Evolutionary conservation across 352 stramenopile species (phyloP).

Genomic region (Globisporangium orthogonon): DNA sequence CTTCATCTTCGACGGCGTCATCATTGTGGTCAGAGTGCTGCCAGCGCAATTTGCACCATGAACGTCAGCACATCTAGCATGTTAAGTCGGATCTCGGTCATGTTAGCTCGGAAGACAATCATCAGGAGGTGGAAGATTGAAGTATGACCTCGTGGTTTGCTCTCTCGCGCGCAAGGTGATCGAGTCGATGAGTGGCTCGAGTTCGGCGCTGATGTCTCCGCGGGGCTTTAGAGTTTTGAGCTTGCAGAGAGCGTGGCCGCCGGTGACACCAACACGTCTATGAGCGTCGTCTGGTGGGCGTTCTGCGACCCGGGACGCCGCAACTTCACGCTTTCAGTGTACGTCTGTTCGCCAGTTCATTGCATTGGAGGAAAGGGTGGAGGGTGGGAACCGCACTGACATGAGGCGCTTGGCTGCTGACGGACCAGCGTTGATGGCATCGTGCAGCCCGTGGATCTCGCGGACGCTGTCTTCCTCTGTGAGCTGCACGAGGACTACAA

Average conservation of each 20-base stretch:
- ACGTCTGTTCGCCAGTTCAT: no score
- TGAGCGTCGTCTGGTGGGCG: constrained; percentile 30
- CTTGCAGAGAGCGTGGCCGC: constrained; percentile 15
- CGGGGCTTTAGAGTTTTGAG: constrained; percentile 47
- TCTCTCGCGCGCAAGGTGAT: constrained; percentile 49
- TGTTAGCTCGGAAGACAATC: no score
- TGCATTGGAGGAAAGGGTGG: no score
- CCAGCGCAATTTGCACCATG: no score
- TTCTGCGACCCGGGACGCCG: constrained; percentile 34
- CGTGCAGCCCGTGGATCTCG: constrained; percentile 11
- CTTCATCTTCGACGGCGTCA: no score
- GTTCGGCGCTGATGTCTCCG: constrained; percentile 33
- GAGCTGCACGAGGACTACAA: constrained; percentile 17
- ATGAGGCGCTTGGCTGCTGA: no score
- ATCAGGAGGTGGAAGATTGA: no score
- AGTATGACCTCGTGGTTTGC: constrained; percentile 61
- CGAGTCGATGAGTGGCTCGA: constrained; percentile 64
- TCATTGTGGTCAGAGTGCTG: no score
- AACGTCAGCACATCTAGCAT: no score
- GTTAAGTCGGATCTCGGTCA: no score
- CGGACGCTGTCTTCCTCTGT: constrained; percentile 26
- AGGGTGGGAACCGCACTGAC: no score
- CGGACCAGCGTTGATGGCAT: constrained; percentile 6
- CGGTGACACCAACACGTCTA: constrained; percentile 27
- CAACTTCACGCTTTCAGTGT: constrained; percentile 26